Conservation (phyloP, 1,284 basidiomycete genomes). For the Ustilago sp. region DNA sequence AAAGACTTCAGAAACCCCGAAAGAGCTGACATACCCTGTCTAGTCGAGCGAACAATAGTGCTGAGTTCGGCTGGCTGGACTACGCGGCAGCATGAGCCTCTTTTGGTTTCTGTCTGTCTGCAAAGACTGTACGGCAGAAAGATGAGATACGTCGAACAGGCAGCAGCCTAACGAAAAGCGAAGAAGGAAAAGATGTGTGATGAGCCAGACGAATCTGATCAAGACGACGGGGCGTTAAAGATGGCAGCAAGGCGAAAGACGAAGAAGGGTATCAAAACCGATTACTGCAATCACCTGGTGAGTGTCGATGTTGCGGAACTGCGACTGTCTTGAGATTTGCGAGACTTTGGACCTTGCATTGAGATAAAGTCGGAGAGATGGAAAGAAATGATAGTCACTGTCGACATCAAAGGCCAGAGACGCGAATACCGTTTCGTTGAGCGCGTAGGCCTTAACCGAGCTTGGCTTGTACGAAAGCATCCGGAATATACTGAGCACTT, state of each 20-base stretch:
- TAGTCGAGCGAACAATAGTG: constrained; percentile 1
- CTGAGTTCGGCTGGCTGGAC: constrained; percentile 1
- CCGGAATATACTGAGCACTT: constrained; percentile 62
- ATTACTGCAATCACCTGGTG: no score
- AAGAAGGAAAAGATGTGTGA: constrained; percentile 9
- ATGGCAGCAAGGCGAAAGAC: no score
- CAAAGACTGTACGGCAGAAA: constrained; percentile 19
- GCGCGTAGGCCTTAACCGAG: constrained; percentile 29
- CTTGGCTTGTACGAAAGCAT: constrained; percentile 57
- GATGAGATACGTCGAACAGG: not conserved
- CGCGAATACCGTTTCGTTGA: not conserved
- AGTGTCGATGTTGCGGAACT: no score
- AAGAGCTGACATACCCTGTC: constrained; percentile 42
- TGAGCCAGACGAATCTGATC: constrained; percentile 39
- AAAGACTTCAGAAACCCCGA: constrained; percentile 1
- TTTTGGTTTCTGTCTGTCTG: constrained; percentile 30
- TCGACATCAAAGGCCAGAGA: not conserved
- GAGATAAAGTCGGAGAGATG: not conserved
- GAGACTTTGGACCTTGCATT: not conserved
- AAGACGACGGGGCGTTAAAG: not conserved
- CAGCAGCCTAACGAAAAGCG: not conserved
- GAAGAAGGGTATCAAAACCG: no score
- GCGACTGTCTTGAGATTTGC: constrained; percentile 6
- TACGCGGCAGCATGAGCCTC: not conserved
- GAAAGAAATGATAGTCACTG: not conserved